A percentile compares a stretch with the other conserved stretches of the same genome.
Conservation (phyloP, 257 asterid species). For the Nyctanthes arbortristis region DNA sequence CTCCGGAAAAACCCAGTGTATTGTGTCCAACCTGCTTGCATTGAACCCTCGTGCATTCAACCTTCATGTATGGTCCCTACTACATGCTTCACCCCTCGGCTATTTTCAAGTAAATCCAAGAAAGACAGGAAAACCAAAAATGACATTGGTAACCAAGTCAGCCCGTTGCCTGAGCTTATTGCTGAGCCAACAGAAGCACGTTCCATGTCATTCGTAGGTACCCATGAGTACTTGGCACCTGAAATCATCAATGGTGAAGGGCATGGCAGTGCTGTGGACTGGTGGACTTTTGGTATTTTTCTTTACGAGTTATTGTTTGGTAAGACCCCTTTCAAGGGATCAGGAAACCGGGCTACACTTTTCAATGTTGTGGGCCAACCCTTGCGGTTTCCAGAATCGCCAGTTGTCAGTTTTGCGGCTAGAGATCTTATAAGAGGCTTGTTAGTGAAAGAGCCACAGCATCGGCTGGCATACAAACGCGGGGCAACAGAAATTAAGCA, state of each 20-base stretch:
- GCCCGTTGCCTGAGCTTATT: slow-evolving; percentile 64
- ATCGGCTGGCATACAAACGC: slow-evolving; percentile 63
- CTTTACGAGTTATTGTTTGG: slow-evolving; percentile 63
- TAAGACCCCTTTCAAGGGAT: slow-evolving; percentile 72
- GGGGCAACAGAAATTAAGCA: slow-evolving; percentile 73
- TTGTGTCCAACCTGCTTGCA: slow-evolving; percentile 59
- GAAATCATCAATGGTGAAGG: slow-evolving; percentile 72
- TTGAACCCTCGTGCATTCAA: slow-evolving; percentile 53
- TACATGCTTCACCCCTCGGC: slow-evolving; percentile 63
- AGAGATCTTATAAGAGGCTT: slow-evolving; percentile 66
- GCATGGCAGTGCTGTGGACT: slow-evolving; percentile 76
- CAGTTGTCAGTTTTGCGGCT: slow-evolving; percentile 66
- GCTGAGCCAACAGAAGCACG: slow-evolving; percentile 76
- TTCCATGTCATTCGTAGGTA: slow-evolving; percentile 72
- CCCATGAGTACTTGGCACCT: slow-evolving; percentile 72
- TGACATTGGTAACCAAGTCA: slow-evolving; percentile 61
- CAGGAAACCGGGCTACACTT: slow-evolving; percentile 65
- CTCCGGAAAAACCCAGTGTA: slow-evolving; percentile 37
- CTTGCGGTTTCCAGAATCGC: slow-evolving; percentile 67
- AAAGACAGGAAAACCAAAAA: slow-evolving; percentile 59
- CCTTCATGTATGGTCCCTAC: slow-evolving; percentile 63
- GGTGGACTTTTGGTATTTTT: slow-evolving; percentile 77
- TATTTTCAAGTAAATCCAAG: slow-evolving; percentile 62
- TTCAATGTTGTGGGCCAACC: slow-evolving; percentile 71
- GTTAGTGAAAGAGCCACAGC: slow-evolving; percentile 67